phyloP scores from a whole-genome alignment of 2,329 filamentous ascomycete species.

The Aureobasidium namibiae region DNA sequence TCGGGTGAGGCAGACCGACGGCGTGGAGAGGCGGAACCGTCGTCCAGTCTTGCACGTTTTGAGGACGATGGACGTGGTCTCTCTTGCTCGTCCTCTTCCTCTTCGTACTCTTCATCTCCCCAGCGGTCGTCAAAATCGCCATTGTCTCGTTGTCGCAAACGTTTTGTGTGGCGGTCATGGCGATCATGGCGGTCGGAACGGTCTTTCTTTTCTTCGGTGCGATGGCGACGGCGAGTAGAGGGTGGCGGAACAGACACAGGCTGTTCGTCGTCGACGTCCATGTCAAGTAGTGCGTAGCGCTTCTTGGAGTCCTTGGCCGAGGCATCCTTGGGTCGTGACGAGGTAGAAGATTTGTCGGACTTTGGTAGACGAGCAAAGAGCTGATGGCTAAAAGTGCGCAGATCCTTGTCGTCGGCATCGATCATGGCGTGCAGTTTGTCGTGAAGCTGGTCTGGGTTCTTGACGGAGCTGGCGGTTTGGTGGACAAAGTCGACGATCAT shows the following conservation, averaged over 20 bases:
- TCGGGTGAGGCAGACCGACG: slow-evolving; percentile 19
- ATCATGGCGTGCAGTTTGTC: slow-evolving; percentile 47
- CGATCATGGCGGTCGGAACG: slow-evolving; percentile 24
- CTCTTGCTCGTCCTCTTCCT: slow-evolving; percentile 35
- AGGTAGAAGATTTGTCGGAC: slow-evolving; percentile 5
- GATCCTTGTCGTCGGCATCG: slow-evolving; percentile 38
- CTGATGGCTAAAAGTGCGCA: slow-evolving; percentile 40
- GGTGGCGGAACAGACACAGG: slow-evolving; percentile 18
- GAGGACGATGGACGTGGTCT: slow-evolving; percentile 61
- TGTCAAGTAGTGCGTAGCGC: slow-evolving; percentile 46
- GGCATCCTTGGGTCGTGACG: slow-evolving; percentile 17
- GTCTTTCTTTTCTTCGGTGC: slow-evolving; percentile 25
- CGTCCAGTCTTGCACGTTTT: slow-evolving; percentile 62
- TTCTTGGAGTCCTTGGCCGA: slow-evolving; percentile 32
- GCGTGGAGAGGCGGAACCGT: slow-evolving; percentile 34
- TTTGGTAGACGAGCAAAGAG: slow-evolving; percentile 33
- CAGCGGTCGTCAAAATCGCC: slow-evolving; percentile 67
- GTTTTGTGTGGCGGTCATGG: slow-evolving; percentile 28
- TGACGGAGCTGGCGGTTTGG: slow-evolving; percentile 43
- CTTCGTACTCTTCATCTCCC: slow-evolving; percentile 63
- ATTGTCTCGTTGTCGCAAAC: slow-evolving; percentile 41
- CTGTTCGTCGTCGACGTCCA: slow-evolving; percentile 31
- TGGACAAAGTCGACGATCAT: slow-evolving; percentile 51
- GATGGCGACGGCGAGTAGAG: slow-evolving; percentile 26
- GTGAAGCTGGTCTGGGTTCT: slow-evolving; percentile 38